Base-by-base conservation (phyloP, 305 asterid species). In the Rubia tinctorum region DNA sequence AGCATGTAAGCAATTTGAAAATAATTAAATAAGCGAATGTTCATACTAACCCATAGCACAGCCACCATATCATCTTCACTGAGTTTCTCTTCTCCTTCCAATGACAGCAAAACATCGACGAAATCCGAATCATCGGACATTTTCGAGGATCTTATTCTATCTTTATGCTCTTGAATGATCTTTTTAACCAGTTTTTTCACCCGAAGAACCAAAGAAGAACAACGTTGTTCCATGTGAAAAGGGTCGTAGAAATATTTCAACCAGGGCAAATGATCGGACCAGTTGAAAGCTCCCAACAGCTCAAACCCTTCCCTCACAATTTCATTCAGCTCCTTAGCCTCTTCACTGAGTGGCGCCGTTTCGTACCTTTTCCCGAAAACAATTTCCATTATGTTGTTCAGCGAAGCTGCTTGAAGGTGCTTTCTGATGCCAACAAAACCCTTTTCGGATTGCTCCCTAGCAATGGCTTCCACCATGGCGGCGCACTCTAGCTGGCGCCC, bases 201-300 rank as follows among this genome's bases (percentile, higher is more conserved):
- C 22, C 87, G 82, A 13, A 87, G 76, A 23, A 87, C 89, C 11
- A 87, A 76, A 2, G 45, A 73, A 8, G 67, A 68, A 37, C 92
- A 87, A 30, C 92, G 86, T 68, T 84, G 80, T 20, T 75, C 72
- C 37, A 87, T 80, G 34, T 67, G 72, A 74, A 47, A 81, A 25
- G 92, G 92, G 49, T 89, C 92, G 43, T 80, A 81, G 34, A 84
- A 83, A 43, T 77, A 70, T 45, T 77, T 80, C 59, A 89, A 45
- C 95, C 90, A 89, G 22, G 88, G 87, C 34, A 89, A 77, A 80
- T 89, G 89, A 75, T 89, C 95, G n/a, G 85, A 85, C 95, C 90
- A 89, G 67, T 89, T 87, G 71, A 89, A 85, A 67, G 87, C 86
- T 71, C 95, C 92, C 77, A 89, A 78, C 4, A 89, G 83, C 76